Evolutionary conservation across 352 stramenopile genomes (phyloP).

Genomic region (Pythium scleroteichum): DNA sequence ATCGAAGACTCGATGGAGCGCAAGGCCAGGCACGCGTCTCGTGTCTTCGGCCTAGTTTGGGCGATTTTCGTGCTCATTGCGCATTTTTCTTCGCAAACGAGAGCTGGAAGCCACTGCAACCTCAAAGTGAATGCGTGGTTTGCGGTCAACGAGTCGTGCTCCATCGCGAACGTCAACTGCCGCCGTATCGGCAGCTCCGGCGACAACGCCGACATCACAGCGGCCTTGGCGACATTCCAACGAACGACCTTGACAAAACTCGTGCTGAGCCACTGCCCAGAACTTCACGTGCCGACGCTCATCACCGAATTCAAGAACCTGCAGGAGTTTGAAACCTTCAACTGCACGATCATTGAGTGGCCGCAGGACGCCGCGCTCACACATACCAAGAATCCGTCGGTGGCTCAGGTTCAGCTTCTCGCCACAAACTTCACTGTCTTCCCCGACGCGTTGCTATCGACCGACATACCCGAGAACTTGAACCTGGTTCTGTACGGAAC

Average conservation of each 20-base stretch:
- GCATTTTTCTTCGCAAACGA: neutral
- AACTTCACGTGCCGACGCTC: constrained; percentile 6
- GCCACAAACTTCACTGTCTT: constrained; percentile 5
- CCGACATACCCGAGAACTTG: neutral
- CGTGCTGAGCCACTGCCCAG: constrained; percentile 23
- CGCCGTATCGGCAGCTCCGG: constrained; percentile 7
- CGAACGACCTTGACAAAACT: constrained; percentile 5
- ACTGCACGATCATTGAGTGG: no score
- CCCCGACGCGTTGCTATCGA: neutral
- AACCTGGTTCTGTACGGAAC: neutral
- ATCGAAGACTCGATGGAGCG: neutral
- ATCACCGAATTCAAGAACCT: constrained; percentile 11
- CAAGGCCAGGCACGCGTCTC: neutral
- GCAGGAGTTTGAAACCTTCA: neutral
- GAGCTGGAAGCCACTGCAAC: neutral
- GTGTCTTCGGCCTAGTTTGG: constrained; percentile 1
- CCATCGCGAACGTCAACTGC: constrained; percentile 25
- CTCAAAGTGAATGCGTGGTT: constrained; percentile 15
- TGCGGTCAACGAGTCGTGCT: constrained; percentile 6
- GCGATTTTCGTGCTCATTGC: constrained; percentile 1
- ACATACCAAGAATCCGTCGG: neutral
- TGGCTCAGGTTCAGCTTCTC: neutral
- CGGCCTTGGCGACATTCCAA: constrained; percentile 11
- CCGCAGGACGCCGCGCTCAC: no score
- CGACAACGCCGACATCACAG: neutral